Percentiles rank a stretch among this genome's conserved stretches.
Evolutionary conservation across 176 grass and related monocot species (phyloP).

Genomic region (Aegilops tauschii): DNA sequence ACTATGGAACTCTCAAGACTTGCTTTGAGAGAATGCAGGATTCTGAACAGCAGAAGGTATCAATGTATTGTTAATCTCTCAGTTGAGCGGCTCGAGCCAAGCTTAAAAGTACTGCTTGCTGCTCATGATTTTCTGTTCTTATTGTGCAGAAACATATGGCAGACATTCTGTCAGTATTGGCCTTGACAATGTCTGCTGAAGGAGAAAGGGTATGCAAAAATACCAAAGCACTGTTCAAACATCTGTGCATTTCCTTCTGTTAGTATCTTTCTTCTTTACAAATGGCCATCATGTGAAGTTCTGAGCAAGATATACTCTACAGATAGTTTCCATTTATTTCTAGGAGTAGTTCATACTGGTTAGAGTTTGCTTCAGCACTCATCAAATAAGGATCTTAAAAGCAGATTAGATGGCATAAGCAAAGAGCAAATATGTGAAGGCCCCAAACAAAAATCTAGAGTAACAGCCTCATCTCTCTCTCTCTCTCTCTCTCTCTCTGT

Average conservation of each 20-base stretch:
- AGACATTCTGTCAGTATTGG: slow-evolving; percentile 83
- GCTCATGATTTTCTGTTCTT: slow-evolving; percentile 6
- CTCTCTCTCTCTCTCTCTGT: background rate
- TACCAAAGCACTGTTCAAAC: background rate
- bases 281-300: background rate
- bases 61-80: background rate
- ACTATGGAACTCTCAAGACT: slow-evolving; percentile 81
- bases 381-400: background rate
- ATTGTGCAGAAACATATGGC: slow-evolving; percentile 73
- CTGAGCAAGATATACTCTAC: background rate
- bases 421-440: background rate
- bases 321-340: background rate
- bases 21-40: slow-evolving; percentile 67
- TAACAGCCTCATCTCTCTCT: background rate
- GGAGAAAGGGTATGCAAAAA: slow-evolving; percentile 74
- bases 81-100: background rate
- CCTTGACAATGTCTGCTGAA: slow-evolving; percentile 82
- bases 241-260: background rate
- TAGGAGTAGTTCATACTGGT: background rate
- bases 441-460: background rate
- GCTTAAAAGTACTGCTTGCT: background rate
- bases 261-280: background rate
- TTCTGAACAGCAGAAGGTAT: slow-evolving; percentile 67
- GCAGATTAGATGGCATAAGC: background rate
- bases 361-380: background rate